Conservation (phyloP, 768 basidiomycete species). For the Mycena rosella region DNA sequence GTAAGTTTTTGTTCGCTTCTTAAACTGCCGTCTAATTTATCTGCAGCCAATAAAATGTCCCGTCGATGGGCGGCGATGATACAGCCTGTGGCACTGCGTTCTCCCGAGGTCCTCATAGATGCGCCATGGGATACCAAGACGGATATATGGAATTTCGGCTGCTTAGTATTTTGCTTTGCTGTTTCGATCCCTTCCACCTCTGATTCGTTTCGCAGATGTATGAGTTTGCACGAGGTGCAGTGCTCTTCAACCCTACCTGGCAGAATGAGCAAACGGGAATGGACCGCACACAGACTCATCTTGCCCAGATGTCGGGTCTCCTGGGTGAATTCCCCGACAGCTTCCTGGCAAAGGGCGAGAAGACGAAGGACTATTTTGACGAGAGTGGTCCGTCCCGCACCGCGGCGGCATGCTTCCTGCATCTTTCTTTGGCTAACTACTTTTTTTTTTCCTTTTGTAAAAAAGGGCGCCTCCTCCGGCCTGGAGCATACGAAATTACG, state of each 20-base stretch:
- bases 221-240: conserved; percentile 65
- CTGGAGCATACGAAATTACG: conserved; percentile 4
- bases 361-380: neutral
- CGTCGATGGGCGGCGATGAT: conserved; percentile 85
- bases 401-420: too few relatives aligned
- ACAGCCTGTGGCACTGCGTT: conserved; percentile 82
- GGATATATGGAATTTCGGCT: conserved; percentile 87
- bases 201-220: conserved; percentile 1
- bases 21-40: conserved; percentile 71
- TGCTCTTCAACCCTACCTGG: conserved; percentile 80
- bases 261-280: conserved; percentile 28
- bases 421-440: too few relatives aligned
- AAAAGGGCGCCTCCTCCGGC: neutral
- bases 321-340: neutral
- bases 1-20: conserved; percentile 45
- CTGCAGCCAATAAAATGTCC: conserved; percentile 66
- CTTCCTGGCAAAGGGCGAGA: neutral
- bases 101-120: conserved; percentile 56
- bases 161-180: conserved; percentile 63
- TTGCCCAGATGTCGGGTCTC: conserved; percentile 1
- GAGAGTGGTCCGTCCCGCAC: neutral
- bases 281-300: conserved; percentile 27
- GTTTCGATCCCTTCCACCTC: neutral
- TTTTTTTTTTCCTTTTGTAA: too few relatives aligned
- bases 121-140: conserved; percentile 75